Base-by-base conservation (phyloP, 2,329 filamentous ascomycete species). In the Pezicula rhizophila region DNA sequence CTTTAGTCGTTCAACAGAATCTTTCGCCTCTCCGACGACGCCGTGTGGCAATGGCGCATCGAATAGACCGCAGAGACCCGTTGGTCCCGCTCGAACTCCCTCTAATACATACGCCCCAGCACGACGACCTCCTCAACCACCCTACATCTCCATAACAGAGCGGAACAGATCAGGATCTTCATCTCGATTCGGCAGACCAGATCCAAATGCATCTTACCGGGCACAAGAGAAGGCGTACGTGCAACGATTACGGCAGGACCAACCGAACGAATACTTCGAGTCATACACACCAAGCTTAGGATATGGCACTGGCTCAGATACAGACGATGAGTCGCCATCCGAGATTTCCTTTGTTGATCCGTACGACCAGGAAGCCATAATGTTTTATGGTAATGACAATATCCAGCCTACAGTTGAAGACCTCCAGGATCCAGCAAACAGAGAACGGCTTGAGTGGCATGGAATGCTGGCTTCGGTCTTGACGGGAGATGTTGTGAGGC, bases 161-260 rank as follows among this genome's bases (percentile, higher is more conserved):
- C 73, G 75, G 48, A 73, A 77, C 53, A 75, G 80, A 52, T 80
- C 78, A 7, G 75, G 72, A 6, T 83, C 80, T 2, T 67, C 73
- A 2, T 78, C 77, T 52, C 71, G 82, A 54, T 66, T 74, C 34
- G 71, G 78, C 31, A 71, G 79, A 51, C 68, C 76, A 54, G 85
- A 88, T 60, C 84, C 84, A 8, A 84, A 85, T 60, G 82, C 83
- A 46, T 82, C 86, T 57, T 89, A 88, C 64, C 75, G 87, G 52
- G 87, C 88, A 42, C 89, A 97, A 68, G 92, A 97, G 68, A 89
- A 91, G 65, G 92, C 92, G 49, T 99, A 99, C 65, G 85, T 97
- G 31, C 89, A 96, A 67, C 84, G 92, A 59, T 79, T 97, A 62
- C 84, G 90, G 50, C 89, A 95, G 64, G 88, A 93, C 57, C 80